Evolutionary conservation across 2,329 filamentous ascomycete genomes (phyloP), one percentile per base, ranked within the genome.

Genomic region (Fusarium sarcochroum): DNA sequence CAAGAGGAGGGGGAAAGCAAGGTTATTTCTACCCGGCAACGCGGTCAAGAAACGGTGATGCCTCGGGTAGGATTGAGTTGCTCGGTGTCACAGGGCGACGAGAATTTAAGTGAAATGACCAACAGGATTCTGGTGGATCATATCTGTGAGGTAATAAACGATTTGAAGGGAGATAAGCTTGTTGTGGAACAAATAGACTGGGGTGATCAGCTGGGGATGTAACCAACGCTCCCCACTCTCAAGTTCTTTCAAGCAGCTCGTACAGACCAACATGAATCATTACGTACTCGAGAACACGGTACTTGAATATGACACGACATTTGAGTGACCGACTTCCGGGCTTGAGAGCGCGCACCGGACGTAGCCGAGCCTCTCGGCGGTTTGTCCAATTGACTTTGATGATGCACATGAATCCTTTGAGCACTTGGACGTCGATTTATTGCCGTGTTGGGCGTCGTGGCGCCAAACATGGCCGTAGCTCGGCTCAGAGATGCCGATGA

Each of bases 401-500:
- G 41, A 47, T 37, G 42, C 58, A 63, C 47, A 68, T 57, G 68
- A 49, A 59, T 57, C 49, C 42, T 38, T 30, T 35, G 23, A 60
- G 56, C 42, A 11, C 32, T 41, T 18, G 47, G 46, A 18, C 53
- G 70, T 55, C 58, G 58, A 69, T 71, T 57, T 49, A 40, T 68
- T 71, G 38, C 69, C 66, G n/a, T 21, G 52, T 71, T 68, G 44
- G 66, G 69, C 23, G 18, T 11, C 27, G 46, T 60, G 56, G 51
- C 56, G 23, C 56, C 37, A 58, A 37, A 44, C 37, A 58, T 38
- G 56, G 21, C 21, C 11, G 41, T n/a, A 54, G 25, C 49, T 67
- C 70, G 70, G 70, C 58, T 55, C 41, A 59, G 50, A 66, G 54
- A 27, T 72, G 70, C 70, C 70, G 69, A 46, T 25, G 35, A 41